A percentile compares a stretch with the other conserved stretches of the same genome.
Conservation (phyloP, 805 yeast species). For the Cephaloascus albidus region DNA sequence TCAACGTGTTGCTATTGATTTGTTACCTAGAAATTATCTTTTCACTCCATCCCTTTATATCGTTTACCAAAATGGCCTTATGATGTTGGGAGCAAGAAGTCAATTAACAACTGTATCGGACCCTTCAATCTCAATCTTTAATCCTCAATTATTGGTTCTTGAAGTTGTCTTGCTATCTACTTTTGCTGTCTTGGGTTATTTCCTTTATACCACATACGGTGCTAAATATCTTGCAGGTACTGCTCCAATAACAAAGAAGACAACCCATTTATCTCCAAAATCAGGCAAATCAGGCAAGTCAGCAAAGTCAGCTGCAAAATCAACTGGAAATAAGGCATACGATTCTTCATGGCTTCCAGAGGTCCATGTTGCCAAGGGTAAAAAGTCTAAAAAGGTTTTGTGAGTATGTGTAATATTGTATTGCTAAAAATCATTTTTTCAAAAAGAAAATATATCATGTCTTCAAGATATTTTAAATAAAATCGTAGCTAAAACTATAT, state of each 20-base stretch:
- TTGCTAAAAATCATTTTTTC: too few relatives aligned
- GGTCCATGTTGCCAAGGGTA: conserved; percentile 31
- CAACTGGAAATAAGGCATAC: conserved; percentile 7
- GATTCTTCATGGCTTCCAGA: conserved; percentile 55
- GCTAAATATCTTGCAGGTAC: conserved; percentile 30
- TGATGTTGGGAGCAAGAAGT: conserved; percentile 47
- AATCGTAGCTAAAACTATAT: too few relatives aligned
- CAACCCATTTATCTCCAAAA: conserved; percentile 14
- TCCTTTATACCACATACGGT: conserved; percentile 33
- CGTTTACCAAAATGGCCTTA: conserved; percentile 36
- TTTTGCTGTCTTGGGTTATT: conserved; percentile 40
- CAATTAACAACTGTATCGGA: conserved; percentile 54
- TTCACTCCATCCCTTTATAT: conserved; percentile 54
- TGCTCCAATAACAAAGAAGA: conserved; percentile 20
- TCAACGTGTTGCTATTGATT: conserved; percentile 52
- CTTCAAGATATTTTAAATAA: too few relatives aligned
- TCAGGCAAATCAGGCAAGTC: conserved; percentile 11
- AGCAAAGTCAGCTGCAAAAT: conserved; percentile 16
- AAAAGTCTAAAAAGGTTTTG: conserved; percentile 18
- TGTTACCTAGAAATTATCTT: conserved; percentile 47
- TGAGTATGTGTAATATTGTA: too few relatives aligned
- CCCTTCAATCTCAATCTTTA: conserved; percentile 56
- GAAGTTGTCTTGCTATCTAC: conserved; percentile 43
- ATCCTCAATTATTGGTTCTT: conserved; percentile 63
- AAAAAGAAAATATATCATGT: too few relatives aligned